Conservation (phyloP, 1,284 basidiomycete genomes). For the Apiotrichum siamense region DNA sequence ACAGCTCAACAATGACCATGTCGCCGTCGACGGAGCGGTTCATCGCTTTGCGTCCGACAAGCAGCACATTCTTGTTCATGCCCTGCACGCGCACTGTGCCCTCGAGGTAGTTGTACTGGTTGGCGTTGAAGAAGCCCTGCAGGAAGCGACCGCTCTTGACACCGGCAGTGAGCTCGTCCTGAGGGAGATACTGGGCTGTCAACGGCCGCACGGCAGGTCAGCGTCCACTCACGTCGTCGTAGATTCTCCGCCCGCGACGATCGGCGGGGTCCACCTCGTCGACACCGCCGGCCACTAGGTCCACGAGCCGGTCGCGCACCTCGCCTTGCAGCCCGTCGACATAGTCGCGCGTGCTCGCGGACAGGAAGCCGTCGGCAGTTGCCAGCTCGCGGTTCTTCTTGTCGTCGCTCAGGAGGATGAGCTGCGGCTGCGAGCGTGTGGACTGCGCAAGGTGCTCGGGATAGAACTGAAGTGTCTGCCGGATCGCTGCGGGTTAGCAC, state of each 20-base stretch:
- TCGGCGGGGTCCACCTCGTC: slow-evolving; percentile 49
- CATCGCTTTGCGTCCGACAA: slow-evolving; percentile 88
- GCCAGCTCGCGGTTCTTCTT: slow-evolving; percentile 75
- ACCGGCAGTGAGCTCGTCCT: slow-evolving; percentile 68
- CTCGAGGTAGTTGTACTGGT: slow-evolving; percentile 94
- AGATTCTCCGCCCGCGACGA: slow-evolving; percentile 56
- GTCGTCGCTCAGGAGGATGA: slow-evolving; percentile 85
- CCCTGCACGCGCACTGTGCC: slow-evolving; percentile 72
- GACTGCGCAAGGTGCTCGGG: slow-evolving; percentile 61
- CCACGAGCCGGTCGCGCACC: slow-evolving; percentile 58
- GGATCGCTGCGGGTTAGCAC: slow-evolving; percentile 58
- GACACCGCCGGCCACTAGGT: slow-evolving; percentile 66
- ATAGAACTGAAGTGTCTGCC: slow-evolving; percentile 80
- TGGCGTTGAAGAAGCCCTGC: slow-evolving; percentile 93
- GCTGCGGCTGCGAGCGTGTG: slow-evolving; percentile 54
- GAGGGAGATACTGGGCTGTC: slow-evolving; percentile 68
- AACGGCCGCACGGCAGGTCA: too few species aligned
- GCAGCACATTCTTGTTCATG: slow-evolving; percentile 70
- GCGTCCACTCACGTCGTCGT: slow-evolving; percentile 69
- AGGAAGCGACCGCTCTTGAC: slow-evolving; percentile 77
- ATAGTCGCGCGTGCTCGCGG: slow-evolving; percentile 65
- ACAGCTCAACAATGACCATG: slow-evolving; percentile 82
- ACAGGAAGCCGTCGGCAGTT: slow-evolving; percentile 59
- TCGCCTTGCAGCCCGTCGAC: slow-evolving; percentile 63
- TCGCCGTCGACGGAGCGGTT: slow-evolving; percentile 94